Evolutionary conservation across 768 basidiomycete species (phyloP).

Genomic region (Mycena belliarum): DNA sequence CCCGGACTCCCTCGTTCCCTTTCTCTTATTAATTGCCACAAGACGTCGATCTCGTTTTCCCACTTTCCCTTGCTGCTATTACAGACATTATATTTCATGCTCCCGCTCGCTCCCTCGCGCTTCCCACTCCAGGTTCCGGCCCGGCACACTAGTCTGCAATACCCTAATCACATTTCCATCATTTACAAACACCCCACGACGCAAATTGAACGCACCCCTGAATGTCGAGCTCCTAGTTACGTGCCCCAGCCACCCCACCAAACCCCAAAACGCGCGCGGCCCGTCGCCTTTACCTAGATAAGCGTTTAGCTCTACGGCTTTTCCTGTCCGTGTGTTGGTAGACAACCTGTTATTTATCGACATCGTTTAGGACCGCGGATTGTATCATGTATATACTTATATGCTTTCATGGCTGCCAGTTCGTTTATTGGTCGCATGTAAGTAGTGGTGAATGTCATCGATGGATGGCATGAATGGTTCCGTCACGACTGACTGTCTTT

Average conservation of each 20-base stretch:
- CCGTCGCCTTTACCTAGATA: background rate
- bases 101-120: background rate
- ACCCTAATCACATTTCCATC: slow-evolving; percentile 17
- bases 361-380: slow-evolving; percentile 17
- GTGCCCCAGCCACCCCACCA: too few species aligned
- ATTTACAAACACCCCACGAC: background rate
- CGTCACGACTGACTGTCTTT: too few species aligned
- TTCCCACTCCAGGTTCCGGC: background rate
- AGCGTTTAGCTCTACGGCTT: background rate
- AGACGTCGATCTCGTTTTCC: background rate
- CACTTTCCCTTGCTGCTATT: slow-evolving; percentile 1
- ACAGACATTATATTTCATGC: background rate
- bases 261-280: slow-evolving; percentile 7
- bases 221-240: background rate
- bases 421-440: too few species aligned
- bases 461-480: too few species aligned
- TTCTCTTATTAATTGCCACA: background rate
- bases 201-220: background rate
- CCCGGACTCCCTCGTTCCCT: background rate
- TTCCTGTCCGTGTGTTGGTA: slow-evolving; percentile 15
- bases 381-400: slow-evolving; percentile 22
- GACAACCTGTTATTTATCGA: slow-evolving; percentile 18
- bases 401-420: slow-evolving; percentile 1
- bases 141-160: slow-evolving; percentile 1
- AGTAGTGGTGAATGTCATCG: too few species aligned